Evolutionary conservation across 768 basidiomycete species (phyloP), one percentile per base, ranked within the genome.

Genomic region (Rhodocollybia butyracea): DNA sequence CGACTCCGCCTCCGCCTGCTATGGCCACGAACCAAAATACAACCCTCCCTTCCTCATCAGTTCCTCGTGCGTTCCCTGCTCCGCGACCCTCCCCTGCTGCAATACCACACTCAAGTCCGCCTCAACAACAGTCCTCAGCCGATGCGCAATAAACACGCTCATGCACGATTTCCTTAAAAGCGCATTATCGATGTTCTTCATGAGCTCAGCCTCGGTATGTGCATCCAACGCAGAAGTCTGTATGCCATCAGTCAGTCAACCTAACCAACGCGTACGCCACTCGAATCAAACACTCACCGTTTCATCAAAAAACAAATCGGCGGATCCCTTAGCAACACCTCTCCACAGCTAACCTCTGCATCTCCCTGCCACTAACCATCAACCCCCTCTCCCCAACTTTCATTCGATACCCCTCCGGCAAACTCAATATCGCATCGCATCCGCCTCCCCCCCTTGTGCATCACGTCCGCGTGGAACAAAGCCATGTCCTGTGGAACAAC

Each of bases 311-410:
- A 98, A 98, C 63, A 98, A 64, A 98, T 98, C 12, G 89, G 88
- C 0, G 97, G 95, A 68, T 99, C 89, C 73, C 98, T 98, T 46
- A 98, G 71, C 63, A 99, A 70, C 31, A 95, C 86, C 97, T 76
- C 22, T 97, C 97, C 17, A 99, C 91, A 2, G 97, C 97, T 62
- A 99, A 71, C 48, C 97, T 73, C 76, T 99, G 97, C 71, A 98
- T 99, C 79, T 99, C 97, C 1, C 97, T 97, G 0, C 97, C 97
- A 34, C 92, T 95, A 46, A 99, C 92, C 97, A 99, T 99, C 66
- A 98, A 68, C 4, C 97, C 97, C 38, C 97, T 75, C 72, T 99
- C 97, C 1, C 97, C 97, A 22, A 99, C 97, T 63, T 88, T 88
- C 2, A 97, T 98, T 38, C 72, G 64, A 68, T 97, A 99, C 55